Conservation (phyloP, 306 rosid genomes). For the Rosa lucieae region DNA sequence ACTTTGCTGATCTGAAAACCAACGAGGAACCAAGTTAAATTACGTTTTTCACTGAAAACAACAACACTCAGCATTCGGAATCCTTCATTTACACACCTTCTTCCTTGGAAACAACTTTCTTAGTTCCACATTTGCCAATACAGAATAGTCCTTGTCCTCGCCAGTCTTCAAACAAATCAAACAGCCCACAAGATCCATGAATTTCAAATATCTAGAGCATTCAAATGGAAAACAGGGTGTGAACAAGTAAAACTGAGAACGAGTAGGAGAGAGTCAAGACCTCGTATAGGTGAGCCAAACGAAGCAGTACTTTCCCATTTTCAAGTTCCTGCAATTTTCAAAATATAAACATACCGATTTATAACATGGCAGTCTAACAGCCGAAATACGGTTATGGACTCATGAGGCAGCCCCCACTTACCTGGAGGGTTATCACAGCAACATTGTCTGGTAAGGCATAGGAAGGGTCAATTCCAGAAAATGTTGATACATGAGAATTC, state of each 20-base stretch:
- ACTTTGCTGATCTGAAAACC: conserved; percentile 63
- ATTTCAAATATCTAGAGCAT: conserved; percentile 15
- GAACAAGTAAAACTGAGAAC: neutral
- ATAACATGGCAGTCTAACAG: neutral
- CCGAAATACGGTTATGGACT: neutral
- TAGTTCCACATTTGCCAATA: conserved; percentile 61
- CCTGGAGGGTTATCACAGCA: conserved; percentile 85
- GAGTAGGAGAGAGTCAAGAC: conserved; percentile 31
- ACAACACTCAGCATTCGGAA: neutral
- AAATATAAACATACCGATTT: conserved; percentile 13
- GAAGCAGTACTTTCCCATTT: conserved; percentile 70
- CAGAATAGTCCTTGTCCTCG: conserved; percentile 81
- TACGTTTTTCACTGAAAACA: neutral
- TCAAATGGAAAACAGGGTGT: conserved; percentile 3
- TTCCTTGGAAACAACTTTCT: conserved; percentile 65
- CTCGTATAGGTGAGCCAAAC: conserved; percentile 87
- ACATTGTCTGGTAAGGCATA: conserved; percentile 65
- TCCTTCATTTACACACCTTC: conserved; percentile 38
- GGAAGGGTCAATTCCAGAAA: conserved; percentile 68
- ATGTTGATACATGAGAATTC: conserved; percentile 56
- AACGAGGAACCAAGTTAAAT: conserved; percentile 17
- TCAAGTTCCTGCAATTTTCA: conserved; percentile 64
- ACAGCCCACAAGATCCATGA: conserved; percentile 27
- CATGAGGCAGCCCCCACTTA: conserved; percentile 14
- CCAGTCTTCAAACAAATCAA: conserved; percentile 45